Base-by-base conservation (phyloP, 2,329 filamentous ascomycete species). In the Cercospora citrullina region DNA sequence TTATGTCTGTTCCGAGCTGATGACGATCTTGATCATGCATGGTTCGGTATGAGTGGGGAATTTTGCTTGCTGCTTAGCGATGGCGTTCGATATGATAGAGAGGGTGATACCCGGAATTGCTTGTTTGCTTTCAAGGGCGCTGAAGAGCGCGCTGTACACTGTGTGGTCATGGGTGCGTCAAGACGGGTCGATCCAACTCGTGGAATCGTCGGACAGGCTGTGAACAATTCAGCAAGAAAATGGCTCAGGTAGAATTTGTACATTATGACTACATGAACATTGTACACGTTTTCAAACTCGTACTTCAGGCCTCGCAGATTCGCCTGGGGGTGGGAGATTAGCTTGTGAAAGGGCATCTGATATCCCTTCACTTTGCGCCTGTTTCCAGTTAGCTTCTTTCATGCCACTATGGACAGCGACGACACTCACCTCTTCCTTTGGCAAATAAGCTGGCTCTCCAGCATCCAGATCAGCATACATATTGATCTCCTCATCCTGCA, bases 401-500 rank as follows among this genome's bases (percentile, higher is more conserved):
- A 16, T n/a, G 36, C 9, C 16, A 36, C 33, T 42, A n/a, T 9
- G 4, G 23, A 14, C 18, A 61, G 39, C 31, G 10, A n/a, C 18
- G 16, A 8, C 30, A 63, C 64, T 66, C 23, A 66, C 63, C 48
- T 66, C 64, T 7, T 63, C 60, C 21, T 60, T 66, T 23, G 74
- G 74, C 64, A 73, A 28, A 63, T 76, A 77, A 16, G 75, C 72
- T n/a, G 48, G n/a, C 63, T 77, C 75, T 18, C 75, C 75, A 42
- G 67, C 68, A 31, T 72, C 72, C 18, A 73, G 14, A 61, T 76
- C 71, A 16, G 76, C 81, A 31, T 82, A 84, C 28, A 91, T 78
- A 75, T 91, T 82, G 73, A 93, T 84, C 78, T 92, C 89, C 5
- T 86, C 84, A 77, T 94, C 91, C 8, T 81, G 76, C 81, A 86